Percentiles rank a stretch among this genome's conserved stretches.
phyloP scores from a whole-genome alignment of 148 eudicot species.

The Drosera capensis region DNA sequence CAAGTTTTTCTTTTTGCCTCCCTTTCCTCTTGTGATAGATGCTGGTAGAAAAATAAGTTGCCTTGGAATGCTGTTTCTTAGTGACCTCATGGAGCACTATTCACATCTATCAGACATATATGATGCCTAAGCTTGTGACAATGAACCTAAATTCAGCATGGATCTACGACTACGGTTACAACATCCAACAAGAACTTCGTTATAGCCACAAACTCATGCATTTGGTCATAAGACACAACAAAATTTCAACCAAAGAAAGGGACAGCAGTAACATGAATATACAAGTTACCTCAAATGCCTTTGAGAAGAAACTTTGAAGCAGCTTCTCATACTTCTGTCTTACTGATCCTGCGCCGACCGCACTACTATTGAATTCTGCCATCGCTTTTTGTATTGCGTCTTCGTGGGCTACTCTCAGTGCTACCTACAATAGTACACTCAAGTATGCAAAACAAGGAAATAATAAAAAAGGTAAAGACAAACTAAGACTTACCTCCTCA shows the following conservation, averaged over 20 bases:
- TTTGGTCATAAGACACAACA: background rate
- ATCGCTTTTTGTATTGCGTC: conserved; percentile 54
- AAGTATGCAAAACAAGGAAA: conserved; percentile 5
- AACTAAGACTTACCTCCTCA: conserved; percentile 61
- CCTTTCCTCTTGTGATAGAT: too few relatives aligned
- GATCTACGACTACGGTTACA: too few relatives aligned
- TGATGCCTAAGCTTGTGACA: too few relatives aligned
- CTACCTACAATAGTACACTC: conserved; percentile 30
- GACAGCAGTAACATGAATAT: background rate
- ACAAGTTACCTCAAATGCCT: conserved; percentile 78
- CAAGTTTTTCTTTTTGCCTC: too few relatives aligned
- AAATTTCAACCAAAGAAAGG: background rate
- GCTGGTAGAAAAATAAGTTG: too few relatives aligned
- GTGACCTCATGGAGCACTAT: too few relatives aligned
- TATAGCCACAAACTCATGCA: background rate
- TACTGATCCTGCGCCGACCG: conserved; percentile 69
- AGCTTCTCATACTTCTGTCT: conserved; percentile 82
- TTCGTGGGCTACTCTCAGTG: conserved; percentile 83
- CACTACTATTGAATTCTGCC: conserved; percentile 56
- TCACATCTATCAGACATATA: too few relatives aligned
- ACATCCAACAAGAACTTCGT: too few relatives aligned
- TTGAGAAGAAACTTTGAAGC: conserved; percentile 47
- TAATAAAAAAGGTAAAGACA: background rate
- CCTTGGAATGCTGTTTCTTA: too few relatives aligned
- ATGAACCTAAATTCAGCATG: too few relatives aligned